phyloP scores from a whole-genome alignment of 805 yeast species.

The Lipomyces yamadae region DNA sequence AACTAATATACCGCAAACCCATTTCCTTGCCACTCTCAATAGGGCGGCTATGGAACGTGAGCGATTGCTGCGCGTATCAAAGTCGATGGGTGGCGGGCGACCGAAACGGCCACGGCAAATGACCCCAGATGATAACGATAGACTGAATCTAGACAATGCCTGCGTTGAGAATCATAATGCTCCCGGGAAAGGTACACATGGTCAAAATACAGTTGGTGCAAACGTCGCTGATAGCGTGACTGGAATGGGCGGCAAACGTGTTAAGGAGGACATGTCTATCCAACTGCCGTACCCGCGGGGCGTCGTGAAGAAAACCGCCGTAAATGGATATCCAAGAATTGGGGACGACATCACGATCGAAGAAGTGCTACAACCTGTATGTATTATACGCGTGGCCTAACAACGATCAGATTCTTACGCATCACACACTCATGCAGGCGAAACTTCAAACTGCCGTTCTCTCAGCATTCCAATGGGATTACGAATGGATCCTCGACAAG shows the following conservation, averaged over 20 bases:
- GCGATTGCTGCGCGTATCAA: conserved; percentile 26
- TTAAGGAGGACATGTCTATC: conserved; percentile 13
- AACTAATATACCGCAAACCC: not conserved
- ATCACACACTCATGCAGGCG: conserved; percentile 3
- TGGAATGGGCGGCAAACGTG: conserved; percentile 8
- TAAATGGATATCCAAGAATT: conserved; percentile 23
- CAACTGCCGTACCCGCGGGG: conserved; percentile 28
- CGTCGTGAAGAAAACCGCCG: conserved; percentile 33
- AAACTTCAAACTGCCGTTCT: conserved; percentile 26
- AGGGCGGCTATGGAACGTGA: conserved; percentile 36
- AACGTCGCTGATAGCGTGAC: not conserved
- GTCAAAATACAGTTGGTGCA: not conserved
- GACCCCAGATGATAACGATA: not conserved
- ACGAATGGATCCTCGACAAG: conserved; percentile 33
- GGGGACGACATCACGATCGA: conserved; percentile 30
- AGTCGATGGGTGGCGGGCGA: conserved; percentile 30
- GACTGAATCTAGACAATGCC: not conserved
- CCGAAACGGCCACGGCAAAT: conserved; percentile 28
- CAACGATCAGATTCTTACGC: not conserved
- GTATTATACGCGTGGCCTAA: not conserved
- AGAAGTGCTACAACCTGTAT: conserved; percentile 34
- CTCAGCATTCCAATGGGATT: conserved; percentile 37
- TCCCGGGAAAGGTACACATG: conserved; percentile 10
- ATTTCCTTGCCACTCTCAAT: conserved; percentile 22
- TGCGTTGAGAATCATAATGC: conserved; percentile 5